Percentiles rank a stretch among this genome's conserved stretches.
These are phyloP conservation scores for Liriodendron chinense DNA, from an alignment of 164 flowering plant species.

Conservation along the genomic window DNA sequence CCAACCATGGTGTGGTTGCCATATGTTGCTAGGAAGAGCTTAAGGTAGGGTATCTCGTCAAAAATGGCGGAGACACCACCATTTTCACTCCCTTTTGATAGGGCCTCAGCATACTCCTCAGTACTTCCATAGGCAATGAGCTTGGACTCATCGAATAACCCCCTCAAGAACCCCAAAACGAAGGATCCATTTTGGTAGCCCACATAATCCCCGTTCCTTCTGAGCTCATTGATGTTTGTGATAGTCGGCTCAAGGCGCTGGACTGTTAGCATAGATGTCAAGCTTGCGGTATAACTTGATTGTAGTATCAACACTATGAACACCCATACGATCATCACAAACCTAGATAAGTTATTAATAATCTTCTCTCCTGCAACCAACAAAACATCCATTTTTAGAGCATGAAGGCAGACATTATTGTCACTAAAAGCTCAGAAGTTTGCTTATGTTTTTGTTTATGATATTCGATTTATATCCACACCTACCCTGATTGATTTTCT, in stretches of 20 bases:
- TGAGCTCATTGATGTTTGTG: constrained; percentile 26
- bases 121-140: constrained; percentile 20
- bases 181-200: constrained; percentile 41
- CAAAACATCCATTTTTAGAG: background rate
- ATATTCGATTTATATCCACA: too few relatives aligned
- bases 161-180: constrained; percentile 22
- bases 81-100: constrained; percentile 31
- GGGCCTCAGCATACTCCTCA: constrained; percentile 22
- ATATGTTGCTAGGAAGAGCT: constrained; percentile 24
- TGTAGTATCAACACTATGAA: constrained; percentile 44
- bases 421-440: too few relatives aligned
- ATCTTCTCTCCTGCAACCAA: constrained; percentile 36
- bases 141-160: constrained; percentile 21
- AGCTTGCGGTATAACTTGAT: constrained; percentile 46
- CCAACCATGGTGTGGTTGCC: constrained; percentile 28
- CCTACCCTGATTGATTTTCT: too few relatives aligned
- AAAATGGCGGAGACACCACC: constrained; percentile 43
- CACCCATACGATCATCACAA: constrained; percentile 47
- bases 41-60: constrained; percentile 45
- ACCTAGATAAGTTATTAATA: constrained; percentile 34
- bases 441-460: too few relatives aligned
- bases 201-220: constrained; percentile 28
- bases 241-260: constrained; percentile 39
- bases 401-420: too few relatives aligned
- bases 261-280: constrained; percentile 42